Evolutionary conservation across 2,329 filamentous ascomycete species (phyloP), one percentile per base, ranked within the genome.

Genomic region (Neophaeococcomyces aloes): DNA sequence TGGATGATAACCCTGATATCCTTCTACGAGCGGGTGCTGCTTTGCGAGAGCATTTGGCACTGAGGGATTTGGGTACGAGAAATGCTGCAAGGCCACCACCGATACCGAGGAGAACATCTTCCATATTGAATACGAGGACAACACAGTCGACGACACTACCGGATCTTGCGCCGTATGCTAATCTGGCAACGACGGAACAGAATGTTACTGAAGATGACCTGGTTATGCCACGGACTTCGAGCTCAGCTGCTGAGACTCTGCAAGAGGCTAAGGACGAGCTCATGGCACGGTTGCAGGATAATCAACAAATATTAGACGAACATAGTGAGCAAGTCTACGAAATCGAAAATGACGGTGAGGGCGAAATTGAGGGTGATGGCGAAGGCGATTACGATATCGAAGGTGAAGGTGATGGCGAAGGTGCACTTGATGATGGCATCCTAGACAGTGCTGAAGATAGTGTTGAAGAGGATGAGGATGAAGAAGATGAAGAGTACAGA

Each of bases 401-500:
- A 25, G 10, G 13, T 34, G 35, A 76, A 31, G 74, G 78, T 44
- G 63, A 62, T 48, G 61, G 67, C 32, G 65, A 58, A 11, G 35
- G 35, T 38, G 57, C 68, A 8, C 61, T 57, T 15, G 61, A 59
- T 29, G 66, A 68, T 45, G 65, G 65, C 33, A 61, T 57, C 45
- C 68, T 64, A 49, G 59, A 65, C 49, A 63, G 59, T 17, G 60
- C 62, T 39, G 66, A 61, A 1, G 66, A 69, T 17, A 67, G 64
- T 46, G 60, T 66, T 21, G 60, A 62, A 15, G 70, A 74, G 4
- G 69, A 72, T 11, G 71, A 74, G 38, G 69, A 72, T 47, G 65
- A 69, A 10, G 67, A 72, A 25, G 70, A 72, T 36, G 65, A 71
- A 44, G 72, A 74, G 42, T 66, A 68, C 37, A 64, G 66, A n/a